Base-by-base conservation (phyloP, 352 stramenopile species). In the Aphanomyces cochlioides region DNA sequence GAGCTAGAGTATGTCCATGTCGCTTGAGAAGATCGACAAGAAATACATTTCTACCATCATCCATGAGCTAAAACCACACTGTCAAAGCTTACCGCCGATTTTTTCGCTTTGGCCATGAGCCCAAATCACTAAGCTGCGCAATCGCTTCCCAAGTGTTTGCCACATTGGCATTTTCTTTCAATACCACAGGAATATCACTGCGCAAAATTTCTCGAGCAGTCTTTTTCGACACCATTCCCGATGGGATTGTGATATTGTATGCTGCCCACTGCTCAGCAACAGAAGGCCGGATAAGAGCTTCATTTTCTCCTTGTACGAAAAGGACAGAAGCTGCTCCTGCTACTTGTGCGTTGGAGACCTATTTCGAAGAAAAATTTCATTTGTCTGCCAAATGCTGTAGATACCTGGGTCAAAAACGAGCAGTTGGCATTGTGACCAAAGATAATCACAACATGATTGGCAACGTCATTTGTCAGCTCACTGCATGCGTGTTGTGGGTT, bases 231-330 rank as follows among this genome's bases (percentile, higher is more conserved):
- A 91, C 73, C 13, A 73, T 70, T 6, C 75, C 73, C 5, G 79
- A 76, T 7, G 78, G 73, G 38, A 90, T 87, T 15, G 80, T 88
- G 63, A 90, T 82, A 67, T 91, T 90, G 80, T 91, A 91, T 15
- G 67, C 82, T 15, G 80, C 56, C 84, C 84, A 91, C 59, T 47
- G 73, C 21, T 84, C 73, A n/a, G 66, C n/a, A 0, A 87, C 78
- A 2, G 54, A 53, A n/a, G 84, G 77, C 19, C 77, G 78, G 1
- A 56, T 77, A 12, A 84, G 57, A 0, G 71, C 74, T 8, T 41
- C 47, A 39, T 76, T 79, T n/a, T 61, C 61, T 2, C 76, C 53
- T 38, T 72, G 54, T 15, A 79, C 54, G 6, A 85, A 38, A 6
- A 91, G 28, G 4, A 74, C 76, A 8, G 84, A 72, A 15, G 56